phyloP scores from a whole-genome alignment of 2,329 filamentous ascomycete genomes.

The Drechslera avenae region DNA sequence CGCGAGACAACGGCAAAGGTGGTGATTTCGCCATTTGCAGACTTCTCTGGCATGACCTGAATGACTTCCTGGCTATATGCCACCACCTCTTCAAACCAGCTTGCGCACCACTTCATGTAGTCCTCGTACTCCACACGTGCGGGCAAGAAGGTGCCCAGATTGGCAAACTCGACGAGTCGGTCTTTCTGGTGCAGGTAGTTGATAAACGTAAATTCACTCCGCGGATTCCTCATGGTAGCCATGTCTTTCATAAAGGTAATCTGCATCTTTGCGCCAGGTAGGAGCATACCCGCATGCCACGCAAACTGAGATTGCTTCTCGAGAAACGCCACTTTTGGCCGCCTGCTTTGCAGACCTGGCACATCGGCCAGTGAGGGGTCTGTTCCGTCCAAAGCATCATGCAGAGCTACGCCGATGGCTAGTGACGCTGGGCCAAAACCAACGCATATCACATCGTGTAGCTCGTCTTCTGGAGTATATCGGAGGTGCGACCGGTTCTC shows the following conservation, averaged over 20 bases:
- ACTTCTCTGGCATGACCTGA: conserved; percentile 67
- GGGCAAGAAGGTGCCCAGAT: conserved; percentile 86
- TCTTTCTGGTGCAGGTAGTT: conserved; percentile 87
- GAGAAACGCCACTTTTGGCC: conserved; percentile 80
- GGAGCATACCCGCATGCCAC: conserved; percentile 95
- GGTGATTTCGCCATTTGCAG: conserved; percentile 59
- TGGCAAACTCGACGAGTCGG: conserved; percentile 88
- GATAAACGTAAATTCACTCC: conserved; percentile 90
- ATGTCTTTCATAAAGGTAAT: conserved; percentile 98
- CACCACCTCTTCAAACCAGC: conserved; percentile 74
- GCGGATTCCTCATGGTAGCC: conserved; percentile 84
- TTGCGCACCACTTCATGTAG: conserved; percentile 91
- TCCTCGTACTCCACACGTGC: conserved; percentile 90
- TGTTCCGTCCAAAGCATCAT: conserved; percentile 66
- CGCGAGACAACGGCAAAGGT: conserved; percentile 71
- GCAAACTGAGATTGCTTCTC: conserved; percentile 83
- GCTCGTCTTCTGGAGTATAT: conserved; percentile 63
- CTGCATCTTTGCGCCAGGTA: conserved; percentile 94
- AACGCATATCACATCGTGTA: conserved; percentile 86
- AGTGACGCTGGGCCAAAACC: conserved; percentile 93
- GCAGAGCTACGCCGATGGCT: conserved; percentile 84
- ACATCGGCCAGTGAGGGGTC: conserved; percentile 39
- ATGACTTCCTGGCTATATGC: conserved; percentile 79
- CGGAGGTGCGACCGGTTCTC: conserved; percentile 55
- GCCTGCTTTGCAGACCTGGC: conserved; percentile 43